phyloP scores from a whole-genome alignment of 78 protist species.

The Acrasis kona region DNA sequence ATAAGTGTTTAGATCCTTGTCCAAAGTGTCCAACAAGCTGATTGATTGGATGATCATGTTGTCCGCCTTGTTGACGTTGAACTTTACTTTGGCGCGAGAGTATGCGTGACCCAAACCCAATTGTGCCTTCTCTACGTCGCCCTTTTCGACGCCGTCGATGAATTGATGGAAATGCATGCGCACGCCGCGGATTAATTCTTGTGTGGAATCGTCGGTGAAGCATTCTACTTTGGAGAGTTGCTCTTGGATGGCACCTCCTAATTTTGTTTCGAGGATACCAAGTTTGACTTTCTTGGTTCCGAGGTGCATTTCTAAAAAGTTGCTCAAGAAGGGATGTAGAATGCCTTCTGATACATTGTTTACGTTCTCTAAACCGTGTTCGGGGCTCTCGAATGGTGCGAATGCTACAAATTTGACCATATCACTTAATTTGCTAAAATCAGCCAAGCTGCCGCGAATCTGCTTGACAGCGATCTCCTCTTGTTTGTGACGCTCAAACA shows the following conservation, averaged over 20 bases:
- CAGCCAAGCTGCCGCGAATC: conserved; percentile 44
- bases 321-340: background rate
- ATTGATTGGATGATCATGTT: conserved; percentile 99
- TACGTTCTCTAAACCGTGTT: conserved; percentile 76
- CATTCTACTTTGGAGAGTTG: conserved; percentile 1
- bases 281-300: conserved; percentile 23
- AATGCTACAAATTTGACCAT: conserved; percentile 49
- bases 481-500: conserved; percentile 45
- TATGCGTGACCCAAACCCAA: conserved; percentile 89
- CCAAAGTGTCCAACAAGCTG: conserved; percentile 87
- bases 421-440: conserved; percentile 48
- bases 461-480: conserved; percentile 65
- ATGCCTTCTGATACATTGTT: conserved; percentile 77
- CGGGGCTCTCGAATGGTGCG: conserved; percentile 76
- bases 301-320: conserved; percentile 56
- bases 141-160: conserved; percentile 29
- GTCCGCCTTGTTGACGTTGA: conserved; percentile 95
- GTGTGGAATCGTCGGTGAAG: conserved; percentile 23
- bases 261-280: conserved; percentile 70
- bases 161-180: conserved; percentile 61
- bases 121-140: conserved; percentile 64
- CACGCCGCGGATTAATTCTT: conserved; percentile 79
- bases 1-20: conserved; percentile 95
- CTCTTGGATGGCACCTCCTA: conserved; percentile 69
- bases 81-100: conserved; percentile 94